Percentiles rank a stretch among this genome's conserved stretches.
phyloP scores from a whole-genome alignment of 2,329 filamentous ascomycete species.

The Escovopsis sp. region DNA sequence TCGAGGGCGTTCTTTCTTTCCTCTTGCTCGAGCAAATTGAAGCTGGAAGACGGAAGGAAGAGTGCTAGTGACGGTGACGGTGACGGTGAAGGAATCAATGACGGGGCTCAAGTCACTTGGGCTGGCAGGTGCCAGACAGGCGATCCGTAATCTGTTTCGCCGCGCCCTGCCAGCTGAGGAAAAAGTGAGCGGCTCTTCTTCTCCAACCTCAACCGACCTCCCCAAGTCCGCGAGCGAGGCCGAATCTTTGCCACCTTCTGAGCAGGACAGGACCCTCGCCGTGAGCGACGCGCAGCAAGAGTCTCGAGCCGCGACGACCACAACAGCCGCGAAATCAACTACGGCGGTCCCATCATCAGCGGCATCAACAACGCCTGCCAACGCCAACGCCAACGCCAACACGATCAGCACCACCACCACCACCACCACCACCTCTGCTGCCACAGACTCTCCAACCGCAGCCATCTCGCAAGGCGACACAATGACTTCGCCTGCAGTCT shows the following conservation, averaged over 20 bases:
- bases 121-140: slow-evolving; percentile 17
- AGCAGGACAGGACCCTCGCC: slow-evolving; percentile 1
- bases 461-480: neutral
- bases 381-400: slow-evolving; percentile 4
- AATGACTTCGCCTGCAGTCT: slow-evolving; percentile 9
- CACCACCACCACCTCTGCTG: neutral
- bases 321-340: too few relatives aligned
- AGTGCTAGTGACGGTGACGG: too few relatives aligned
- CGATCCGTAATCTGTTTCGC: slow-evolving; percentile 18
- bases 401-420: slow-evolving; percentile 1
- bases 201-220: neutral
- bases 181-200: slow-evolving; percentile 3
- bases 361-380: too few relatives aligned
- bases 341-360: too few relatives aligned
- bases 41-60: neutral
- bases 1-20: too few relatives aligned
- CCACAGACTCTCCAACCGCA: neutral
- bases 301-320: too few relatives aligned
- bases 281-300: too few relatives aligned
- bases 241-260: neutral
- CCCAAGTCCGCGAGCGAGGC: too few relatives aligned
- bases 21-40: too few relatives aligned
- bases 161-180: slow-evolving; percentile 13
- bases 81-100: slow-evolving; percentile 7
- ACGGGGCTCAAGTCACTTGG: slow-evolving; percentile 16